These are phyloP conservation scores for Phytophthora brassicae DNA, from an alignment of 352 stramenopile species.

Conservation along the genomic window DNA sequence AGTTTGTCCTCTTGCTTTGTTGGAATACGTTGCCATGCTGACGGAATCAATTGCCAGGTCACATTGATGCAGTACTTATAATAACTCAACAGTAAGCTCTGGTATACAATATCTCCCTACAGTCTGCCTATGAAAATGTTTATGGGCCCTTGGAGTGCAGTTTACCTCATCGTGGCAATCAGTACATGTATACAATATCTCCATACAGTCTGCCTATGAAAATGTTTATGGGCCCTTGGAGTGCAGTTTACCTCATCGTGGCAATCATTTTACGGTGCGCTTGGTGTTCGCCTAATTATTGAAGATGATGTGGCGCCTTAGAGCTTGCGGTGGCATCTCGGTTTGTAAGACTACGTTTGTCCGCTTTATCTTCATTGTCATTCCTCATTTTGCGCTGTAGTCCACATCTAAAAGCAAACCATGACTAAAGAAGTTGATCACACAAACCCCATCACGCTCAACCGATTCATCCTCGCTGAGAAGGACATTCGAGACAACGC, in stretches of 20 bases:
- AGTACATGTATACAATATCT: no score
- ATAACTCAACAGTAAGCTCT: no score
- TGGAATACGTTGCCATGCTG: no score
- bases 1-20: not conserved
- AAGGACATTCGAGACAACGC: constrained; percentile 92
- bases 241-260: constrained; percentile 29
- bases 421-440: constrained; percentile 50
- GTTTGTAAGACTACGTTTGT: no score
- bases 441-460: constrained; percentile 90
- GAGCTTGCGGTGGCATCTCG: no score
- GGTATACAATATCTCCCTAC: no score
- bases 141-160: constrained; percentile 11
- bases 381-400: constrained; percentile 23
- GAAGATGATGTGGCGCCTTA: no score
- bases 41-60: no score
- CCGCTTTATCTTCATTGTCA: constrained; percentile 6
- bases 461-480: constrained; percentile 89
- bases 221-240: no score
- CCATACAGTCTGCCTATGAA: no score
- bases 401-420: constrained; percentile 16
- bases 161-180: not conserved
- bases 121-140: no score
- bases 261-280: constrained; percentile 11
- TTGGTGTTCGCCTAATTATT: not conserved
- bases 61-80: no score